phyloP scores from a whole-genome alignment of 2,329 filamentous ascomycete genomes.

The Clarireedia sp. region DNA sequence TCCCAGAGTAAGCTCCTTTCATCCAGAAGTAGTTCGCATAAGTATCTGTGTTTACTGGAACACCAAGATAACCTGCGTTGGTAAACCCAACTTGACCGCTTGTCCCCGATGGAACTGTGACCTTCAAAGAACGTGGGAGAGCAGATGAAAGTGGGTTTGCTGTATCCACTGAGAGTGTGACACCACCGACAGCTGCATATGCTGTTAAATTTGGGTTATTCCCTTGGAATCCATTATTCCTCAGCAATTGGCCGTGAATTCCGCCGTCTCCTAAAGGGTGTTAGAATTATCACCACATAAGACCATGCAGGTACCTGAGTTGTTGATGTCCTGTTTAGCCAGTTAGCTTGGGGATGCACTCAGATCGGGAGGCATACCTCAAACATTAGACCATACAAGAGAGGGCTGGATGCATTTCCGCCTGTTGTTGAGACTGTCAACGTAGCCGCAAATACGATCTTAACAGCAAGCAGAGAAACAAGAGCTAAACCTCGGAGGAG shows the following conservation, averaged over 20 bases:
- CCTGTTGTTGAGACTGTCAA: constrained; percentile 13
- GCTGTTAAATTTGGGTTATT: constrained; percentile 4
- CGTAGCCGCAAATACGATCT: not conserved
- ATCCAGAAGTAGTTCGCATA: constrained; percentile 17
- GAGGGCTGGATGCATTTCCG: constrained; percentile 16
- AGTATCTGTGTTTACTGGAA: constrained; percentile 18
- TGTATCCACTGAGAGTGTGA: constrained; percentile 9
- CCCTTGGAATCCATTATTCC: constrained; percentile 60
- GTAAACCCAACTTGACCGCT: constrained; percentile 26
- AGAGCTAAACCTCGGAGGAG: not conserved
- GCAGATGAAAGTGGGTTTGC: constrained; percentile 10
- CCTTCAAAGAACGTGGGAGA: constrained; percentile 11
- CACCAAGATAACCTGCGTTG: constrained; percentile 26
- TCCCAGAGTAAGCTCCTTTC: constrained; percentile 13
- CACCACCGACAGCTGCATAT: constrained; percentile 11
- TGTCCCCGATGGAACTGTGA: constrained; percentile 13
- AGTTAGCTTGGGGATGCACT: not conserved
- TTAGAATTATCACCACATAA: not conserved
- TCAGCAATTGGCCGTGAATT: constrained; percentile 61
- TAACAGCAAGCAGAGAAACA: not conserved
- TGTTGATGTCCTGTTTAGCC: constrained; percentile 4
- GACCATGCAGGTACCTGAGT: not conserved
- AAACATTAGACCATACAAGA: constrained; percentile 17
- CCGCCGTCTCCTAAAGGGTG: constrained; percentile 48
- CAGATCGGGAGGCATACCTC: constrained; percentile 7